Evolutionary conservation across 1,139 yeast genomes (phyloP).

Genomic region (Protomyces macrosporus): DNA sequence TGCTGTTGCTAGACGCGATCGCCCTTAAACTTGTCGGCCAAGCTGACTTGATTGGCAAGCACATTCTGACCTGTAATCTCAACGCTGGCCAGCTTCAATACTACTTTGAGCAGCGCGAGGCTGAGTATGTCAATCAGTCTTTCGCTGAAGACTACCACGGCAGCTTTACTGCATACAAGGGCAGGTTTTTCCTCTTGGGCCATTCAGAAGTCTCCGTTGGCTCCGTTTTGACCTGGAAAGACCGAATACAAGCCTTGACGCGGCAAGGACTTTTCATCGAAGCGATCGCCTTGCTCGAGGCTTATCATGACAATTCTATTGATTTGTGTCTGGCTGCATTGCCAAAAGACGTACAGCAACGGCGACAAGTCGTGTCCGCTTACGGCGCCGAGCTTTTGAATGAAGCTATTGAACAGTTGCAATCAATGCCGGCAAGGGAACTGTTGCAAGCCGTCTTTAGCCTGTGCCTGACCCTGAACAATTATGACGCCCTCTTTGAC

Average conservation of each 20-base stretch:
- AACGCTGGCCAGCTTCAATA: constrained; percentile 36
- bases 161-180: constrained; percentile 44
- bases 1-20: constrained; percentile 44
- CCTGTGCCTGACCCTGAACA: constrained; percentile 43
- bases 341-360: constrained; percentile 45
- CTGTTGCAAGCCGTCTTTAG: constrained; percentile 34
- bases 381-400: constrained; percentile 47
- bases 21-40: constrained; percentile 42
- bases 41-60: constrained; percentile 47
- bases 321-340: constrained; percentile 51
- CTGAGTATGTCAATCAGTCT: constrained; percentile 23
- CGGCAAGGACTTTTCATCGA: constrained; percentile 48
- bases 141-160: constrained; percentile 40
- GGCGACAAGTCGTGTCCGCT: constrained; percentile 47
- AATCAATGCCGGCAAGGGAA: not conserved
- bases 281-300: constrained; percentile 54
- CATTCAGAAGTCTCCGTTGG: constrained; percentile 52
- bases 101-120: constrained; percentile 33
- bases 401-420: constrained; percentile 44
- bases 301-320: constrained; percentile 51
- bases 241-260: constrained; percentile 49
- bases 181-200: constrained; percentile 50
- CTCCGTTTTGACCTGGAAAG: constrained; percentile 68
- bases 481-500: constrained; percentile 47
- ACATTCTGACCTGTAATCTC: constrained; percentile 44